These are phyloP conservation scores for Tricholomella constricta DNA, from an alignment of 768 basidiomycete species.

Conservation along the genomic window DNA sequence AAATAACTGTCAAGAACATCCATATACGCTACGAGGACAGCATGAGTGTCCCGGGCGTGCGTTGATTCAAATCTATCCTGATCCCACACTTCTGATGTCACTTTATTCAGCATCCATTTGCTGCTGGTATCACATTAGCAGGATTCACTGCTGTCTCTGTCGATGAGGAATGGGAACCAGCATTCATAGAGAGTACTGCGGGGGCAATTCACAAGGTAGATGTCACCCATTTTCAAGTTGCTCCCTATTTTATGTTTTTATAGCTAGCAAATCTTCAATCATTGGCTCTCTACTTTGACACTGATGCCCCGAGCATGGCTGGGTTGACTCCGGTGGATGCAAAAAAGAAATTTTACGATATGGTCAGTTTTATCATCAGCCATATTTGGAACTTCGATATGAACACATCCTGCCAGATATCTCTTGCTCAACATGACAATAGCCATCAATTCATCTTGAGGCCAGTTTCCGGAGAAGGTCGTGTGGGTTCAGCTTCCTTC, in stretches of 20 bases:
- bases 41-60: constrained; percentile 87
- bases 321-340: constrained; percentile 66
- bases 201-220: constrained; percentile 87
- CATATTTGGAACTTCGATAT: neutral
- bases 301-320: constrained; percentile 81
- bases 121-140: constrained; percentile 85
- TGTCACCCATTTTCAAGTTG: neutral
- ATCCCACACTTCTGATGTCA: constrained; percentile 3
- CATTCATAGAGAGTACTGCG: constrained; percentile 89
- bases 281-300: constrained; percentile 92
- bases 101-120: constrained; percentile 81
- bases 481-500: constrained; percentile 47
- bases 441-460: constrained; percentile 93
- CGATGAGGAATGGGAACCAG: constrained; percentile 82
- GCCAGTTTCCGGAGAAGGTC: constrained; percentile 94
- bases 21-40: constrained; percentile 97
- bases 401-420: constrained; percentile 35
- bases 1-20: constrained; percentile 93
- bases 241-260: constrained; percentile 2
- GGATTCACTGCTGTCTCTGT: constrained; percentile 90
- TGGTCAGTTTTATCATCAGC: constrained; percentile 47
- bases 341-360: constrained; percentile 68
- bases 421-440: constrained; percentile 47
- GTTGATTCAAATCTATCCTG: constrained; percentile 27
- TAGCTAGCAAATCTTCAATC: constrained; percentile 87